phyloP scores from a whole-genome alignment of 225 moss, liverwort and hornwort genomes.

The Polytrichum commune region DNA sequence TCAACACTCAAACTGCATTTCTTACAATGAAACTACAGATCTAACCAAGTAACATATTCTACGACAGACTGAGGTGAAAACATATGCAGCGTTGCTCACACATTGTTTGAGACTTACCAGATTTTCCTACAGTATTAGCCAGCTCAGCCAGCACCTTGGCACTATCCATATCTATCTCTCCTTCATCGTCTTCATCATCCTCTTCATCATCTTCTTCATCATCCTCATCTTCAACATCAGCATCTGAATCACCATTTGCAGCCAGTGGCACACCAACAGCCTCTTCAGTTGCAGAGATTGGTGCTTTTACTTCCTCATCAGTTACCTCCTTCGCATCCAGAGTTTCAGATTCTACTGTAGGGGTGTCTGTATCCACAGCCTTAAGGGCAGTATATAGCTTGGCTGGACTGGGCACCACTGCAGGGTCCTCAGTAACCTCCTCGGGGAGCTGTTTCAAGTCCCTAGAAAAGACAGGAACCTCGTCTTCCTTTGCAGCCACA shows the following conservation, averaged over 20 bases:
- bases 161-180: slow-evolving; percentile 39
- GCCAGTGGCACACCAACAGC: slow-evolving; percentile 12
- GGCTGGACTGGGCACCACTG: slow-evolving; percentile 25
- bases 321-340: slow-evolving; percentile 15
- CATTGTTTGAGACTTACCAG: slow-evolving; percentile 18
- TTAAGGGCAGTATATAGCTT: slow-evolving; percentile 30
- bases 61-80: no score
- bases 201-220: slow-evolving; percentile 38
- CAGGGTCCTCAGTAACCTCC: slow-evolving; percentile 20
- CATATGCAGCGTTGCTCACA: no score
- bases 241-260: slow-evolving; percentile 38
- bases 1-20: no score
- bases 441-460: slow-evolving; percentile 23
- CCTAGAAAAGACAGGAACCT: slow-evolving; percentile 8
- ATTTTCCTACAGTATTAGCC: slow-evolving; percentile 44
- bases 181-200: slow-evolving; percentile 48
- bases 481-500: slow-evolving; percentile 7
- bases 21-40: no score
- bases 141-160: slow-evolving; percentile 21
- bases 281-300: slow-evolving; percentile 12
- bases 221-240: slow-evolving; percentile 41
- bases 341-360: slow-evolving; percentile 21
- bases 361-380: slow-evolving; percentile 31
- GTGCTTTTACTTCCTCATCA: slow-evolving; percentile 29
- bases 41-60: no score